Evolutionary conservation across 805 yeast species (phyloP), one percentile per base, ranked within the genome.

Genomic region (Grigorovia humatica): DNA sequence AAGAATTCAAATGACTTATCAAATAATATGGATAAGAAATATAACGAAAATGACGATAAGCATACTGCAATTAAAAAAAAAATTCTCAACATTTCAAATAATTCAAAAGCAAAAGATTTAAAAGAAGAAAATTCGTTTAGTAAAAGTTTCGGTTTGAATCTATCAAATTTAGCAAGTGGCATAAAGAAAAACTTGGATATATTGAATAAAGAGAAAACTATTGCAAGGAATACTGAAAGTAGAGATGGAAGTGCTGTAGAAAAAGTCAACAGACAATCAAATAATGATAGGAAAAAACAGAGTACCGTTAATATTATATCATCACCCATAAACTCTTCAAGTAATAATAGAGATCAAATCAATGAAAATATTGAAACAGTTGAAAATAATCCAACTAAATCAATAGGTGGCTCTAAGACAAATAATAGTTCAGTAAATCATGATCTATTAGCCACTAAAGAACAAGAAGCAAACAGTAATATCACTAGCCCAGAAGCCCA

Each of bases 401-500:
- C 30, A 35, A 35, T 15, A 13, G 47, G 43, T 23, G 38, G 32
- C 18, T 41, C 42, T 3, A 38, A 38, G 17, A 38, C 42, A 38
- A 41, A 19, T 20, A 35, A 17, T 42, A 40, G 49, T 13, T 17
- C 38, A 41, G 45, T 46, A 40, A 55, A 69, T 15, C 70, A 68
- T 53, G 66, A 74, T 9, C 61, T 70, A 32, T 69, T 84, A 23
- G 85, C 87, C 5, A 66, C 72, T 5, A 77, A 81, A 63, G 99
- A 93, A 68, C 88, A 85, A 65, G 73, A 76, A n/a, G 99, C 99
- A 44, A 93, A 93, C 69, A 71, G 77, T 54, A 83, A 85, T 52
- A 68, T 87, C 46, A 68, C 74, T 47, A 84, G 87, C 66, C 78
- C 97, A 1, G 70, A 65, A 4, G 73, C 79, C 6, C 99, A 93